phyloP scores from a whole-genome alignment of 257 asterid genomes.

The Solanum dulcamara region DNA sequence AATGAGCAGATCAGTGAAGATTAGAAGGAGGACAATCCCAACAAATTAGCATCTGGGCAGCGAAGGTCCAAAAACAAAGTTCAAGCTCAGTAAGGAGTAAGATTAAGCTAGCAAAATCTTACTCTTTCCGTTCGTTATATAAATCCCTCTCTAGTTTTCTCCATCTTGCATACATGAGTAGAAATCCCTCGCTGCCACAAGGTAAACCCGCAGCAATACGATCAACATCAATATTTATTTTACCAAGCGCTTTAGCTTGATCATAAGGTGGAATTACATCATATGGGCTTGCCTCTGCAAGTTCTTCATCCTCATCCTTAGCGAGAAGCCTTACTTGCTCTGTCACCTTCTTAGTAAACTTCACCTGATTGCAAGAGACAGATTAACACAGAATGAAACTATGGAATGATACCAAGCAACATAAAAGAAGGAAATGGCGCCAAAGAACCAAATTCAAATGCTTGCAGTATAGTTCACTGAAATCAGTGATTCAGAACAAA shows the following conservation, averaged over 20 bases:
- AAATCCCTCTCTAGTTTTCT: constrained; percentile 86
- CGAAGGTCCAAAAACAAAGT: neutral
- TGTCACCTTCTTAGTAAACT: constrained; percentile 80
- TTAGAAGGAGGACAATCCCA: neutral
- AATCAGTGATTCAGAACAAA: neutral
- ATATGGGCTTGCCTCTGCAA: constrained; percentile 53
- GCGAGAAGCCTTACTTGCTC: constrained; percentile 89
- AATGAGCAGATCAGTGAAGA: neutral
- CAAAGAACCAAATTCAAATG: neutral
- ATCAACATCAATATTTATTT: constrained; percentile 87
- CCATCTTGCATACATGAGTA: constrained; percentile 99
- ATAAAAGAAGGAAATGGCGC: neutral
- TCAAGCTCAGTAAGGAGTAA: neutral
- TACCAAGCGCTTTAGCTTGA: constrained; percentile 99
- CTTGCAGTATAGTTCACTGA: neutral
- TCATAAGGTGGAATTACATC: constrained; percentile 86
- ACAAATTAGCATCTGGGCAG: neutral
- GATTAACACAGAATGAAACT: neutral
- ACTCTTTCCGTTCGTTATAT: constrained; percentile 90
- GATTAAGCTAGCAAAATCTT: constrained; percentile 10
- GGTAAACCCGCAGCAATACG: constrained; percentile 98
- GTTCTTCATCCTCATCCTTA: constrained; percentile 83
- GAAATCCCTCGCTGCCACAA: constrained; percentile 97
- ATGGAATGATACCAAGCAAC: neutral
- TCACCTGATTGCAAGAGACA: constrained; percentile 34